phyloP scores from a whole-genome alignment of 495 filamentous ascomycete species.

The Aspergillus kassunensis region DNA sequence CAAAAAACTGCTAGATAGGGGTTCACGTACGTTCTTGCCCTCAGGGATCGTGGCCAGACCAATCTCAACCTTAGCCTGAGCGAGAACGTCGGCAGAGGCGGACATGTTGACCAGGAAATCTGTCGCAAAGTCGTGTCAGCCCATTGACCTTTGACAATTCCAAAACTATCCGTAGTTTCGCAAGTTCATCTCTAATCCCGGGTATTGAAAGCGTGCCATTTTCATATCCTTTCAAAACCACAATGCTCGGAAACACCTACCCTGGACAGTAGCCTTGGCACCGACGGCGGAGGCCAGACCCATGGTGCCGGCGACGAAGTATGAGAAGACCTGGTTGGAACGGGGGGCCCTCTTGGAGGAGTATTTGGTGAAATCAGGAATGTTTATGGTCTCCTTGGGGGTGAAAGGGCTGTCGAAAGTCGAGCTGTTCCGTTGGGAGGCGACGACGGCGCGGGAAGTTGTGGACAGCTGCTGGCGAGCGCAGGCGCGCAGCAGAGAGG shows the following conservation, averaged over 20 bases:
- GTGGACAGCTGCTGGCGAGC: slow-evolving; percentile 46
- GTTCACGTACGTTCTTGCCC: slow-evolving; percentile 92
- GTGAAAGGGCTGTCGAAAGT: slow-evolving; percentile 52
- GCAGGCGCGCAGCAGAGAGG: slow-evolving; percentile 48
- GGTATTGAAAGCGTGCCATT: not conserved
- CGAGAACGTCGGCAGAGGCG: slow-evolving; percentile 96
- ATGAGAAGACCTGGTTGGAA: slow-evolving; percentile 81
- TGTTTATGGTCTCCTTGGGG: slow-evolving; percentile 56
- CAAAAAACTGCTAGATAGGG: not conserved
- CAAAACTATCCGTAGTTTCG: not conserved
- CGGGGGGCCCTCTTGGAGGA: slow-evolving; percentile 57
- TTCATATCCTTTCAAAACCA: slow-evolving; percentile 1
- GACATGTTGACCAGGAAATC: slow-evolving; percentile 99
- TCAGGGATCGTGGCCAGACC: slow-evolving; percentile 88
- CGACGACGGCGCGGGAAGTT: slow-evolving; percentile 42
- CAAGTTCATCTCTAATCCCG: not conserved
- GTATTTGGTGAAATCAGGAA: slow-evolving; percentile 91
- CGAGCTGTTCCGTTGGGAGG: slow-evolving; percentile 47
- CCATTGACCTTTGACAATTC: slow-evolving; percentile 1
- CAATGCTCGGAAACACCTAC: slow-evolving; percentile 50
- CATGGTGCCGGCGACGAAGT: slow-evolving; percentile 98
- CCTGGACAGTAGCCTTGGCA: slow-evolving; percentile 94
- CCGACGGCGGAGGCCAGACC: slow-evolving; percentile 86
- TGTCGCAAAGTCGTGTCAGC: slow-evolving; percentile 40
- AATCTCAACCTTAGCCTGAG: slow-evolving; percentile 99